Evolutionary conservation across 23 red algal genomes (phyloP).

Genomic region (Gracilaria gracilis): DNA sequence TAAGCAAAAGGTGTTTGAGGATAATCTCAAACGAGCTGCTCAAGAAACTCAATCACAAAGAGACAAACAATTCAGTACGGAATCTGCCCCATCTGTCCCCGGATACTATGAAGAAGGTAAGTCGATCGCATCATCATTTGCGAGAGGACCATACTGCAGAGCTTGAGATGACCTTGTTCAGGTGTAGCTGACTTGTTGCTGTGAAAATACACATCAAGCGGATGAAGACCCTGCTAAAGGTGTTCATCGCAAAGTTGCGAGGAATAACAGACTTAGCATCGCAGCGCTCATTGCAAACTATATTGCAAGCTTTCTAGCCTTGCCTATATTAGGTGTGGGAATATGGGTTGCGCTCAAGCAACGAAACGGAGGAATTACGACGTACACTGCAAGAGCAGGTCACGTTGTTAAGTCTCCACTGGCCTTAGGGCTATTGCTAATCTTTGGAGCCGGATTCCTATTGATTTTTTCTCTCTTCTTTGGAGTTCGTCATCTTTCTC

Average conservation of each 20-base stretch:
- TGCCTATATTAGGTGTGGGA: conserved; percentile 15
- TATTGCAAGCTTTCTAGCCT: conserved; percentile 8
- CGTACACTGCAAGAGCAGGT: conserved; percentile 32
- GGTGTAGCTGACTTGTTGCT: neutral
- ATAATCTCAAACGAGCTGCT: conserved; percentile 41
- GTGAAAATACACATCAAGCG: neutral
- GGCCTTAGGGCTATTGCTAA: conserved; percentile 25
- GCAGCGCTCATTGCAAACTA: conserved; percentile 37
- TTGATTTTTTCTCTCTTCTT: conserved; percentile 39
- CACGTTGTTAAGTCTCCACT: conserved; percentile 2
- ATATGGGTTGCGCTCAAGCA: conserved; percentile 50
- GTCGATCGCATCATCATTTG: neutral
- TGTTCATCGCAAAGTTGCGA: conserved; percentile 53
- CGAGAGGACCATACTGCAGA: neutral
- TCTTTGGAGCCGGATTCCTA: conserved; percentile 26
- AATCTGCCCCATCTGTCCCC: too few species aligned
- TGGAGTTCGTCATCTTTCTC: conserved; percentile 50
- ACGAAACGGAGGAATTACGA: conserved; percentile 50
- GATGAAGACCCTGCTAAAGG: conserved; percentile 11
- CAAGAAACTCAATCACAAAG: neutral
- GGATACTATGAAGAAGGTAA: neutral
- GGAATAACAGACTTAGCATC: conserved; percentile 61
- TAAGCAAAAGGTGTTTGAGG: conserved; percentile 65
- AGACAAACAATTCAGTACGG: conserved; percentile 18
- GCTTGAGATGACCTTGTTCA: neutral